phyloP scores from a whole-genome alignment of 1,284 basidiomycete species.

The Cryptococcus sp. region DNA sequence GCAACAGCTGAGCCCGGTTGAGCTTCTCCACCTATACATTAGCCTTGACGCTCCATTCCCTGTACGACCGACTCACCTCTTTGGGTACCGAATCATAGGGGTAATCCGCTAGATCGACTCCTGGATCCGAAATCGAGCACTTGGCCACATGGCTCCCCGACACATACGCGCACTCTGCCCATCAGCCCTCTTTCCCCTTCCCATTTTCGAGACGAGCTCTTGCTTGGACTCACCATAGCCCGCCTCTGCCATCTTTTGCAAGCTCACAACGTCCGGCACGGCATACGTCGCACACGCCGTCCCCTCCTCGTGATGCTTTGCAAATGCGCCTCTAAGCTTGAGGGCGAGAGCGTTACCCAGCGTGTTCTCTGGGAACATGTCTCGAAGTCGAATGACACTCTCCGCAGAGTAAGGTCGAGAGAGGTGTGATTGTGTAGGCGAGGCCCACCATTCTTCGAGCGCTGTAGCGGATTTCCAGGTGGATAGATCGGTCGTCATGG shows the following conservation, averaged over 20 bases:
- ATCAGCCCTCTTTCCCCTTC: neutral
- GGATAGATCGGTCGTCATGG: no score
- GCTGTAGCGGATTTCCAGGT: no score
- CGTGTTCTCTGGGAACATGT: slow-evolving; percentile 11
- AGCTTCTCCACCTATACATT: slow-evolving; percentile 7
- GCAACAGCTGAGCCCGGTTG: slow-evolving; percentile 9
- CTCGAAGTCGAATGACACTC: slow-evolving; percentile 7
- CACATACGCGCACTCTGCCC: slow-evolving; percentile 7
- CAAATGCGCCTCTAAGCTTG: slow-evolving; percentile 7
- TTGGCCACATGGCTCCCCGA: slow-evolving; percentile 6
- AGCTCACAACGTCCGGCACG: slow-evolving; percentile 5
- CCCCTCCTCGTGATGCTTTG: slow-evolving; percentile 5
- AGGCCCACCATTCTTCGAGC: slow-evolving; percentile 10
- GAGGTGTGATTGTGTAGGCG: slow-evolving; percentile 7
- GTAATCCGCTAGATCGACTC: slow-evolving; percentile 14
- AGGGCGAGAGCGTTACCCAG: slow-evolving; percentile 6
- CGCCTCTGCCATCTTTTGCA: slow-evolving; percentile 12
- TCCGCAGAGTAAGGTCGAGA: slow-evolving; percentile 12
- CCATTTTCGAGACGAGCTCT: no score
- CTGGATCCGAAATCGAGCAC: slow-evolving; percentile 6
- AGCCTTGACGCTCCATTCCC: neutral
- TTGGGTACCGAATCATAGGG: slow-evolving; percentile 15
- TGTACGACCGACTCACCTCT: neutral
- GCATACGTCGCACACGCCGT: slow-evolving; percentile 8
- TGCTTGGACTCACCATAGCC: neutral